phyloP scores from a whole-genome alignment of 2,329 filamentous ascomycete genomes.

The Akanthomyces lecanii region DNA sequence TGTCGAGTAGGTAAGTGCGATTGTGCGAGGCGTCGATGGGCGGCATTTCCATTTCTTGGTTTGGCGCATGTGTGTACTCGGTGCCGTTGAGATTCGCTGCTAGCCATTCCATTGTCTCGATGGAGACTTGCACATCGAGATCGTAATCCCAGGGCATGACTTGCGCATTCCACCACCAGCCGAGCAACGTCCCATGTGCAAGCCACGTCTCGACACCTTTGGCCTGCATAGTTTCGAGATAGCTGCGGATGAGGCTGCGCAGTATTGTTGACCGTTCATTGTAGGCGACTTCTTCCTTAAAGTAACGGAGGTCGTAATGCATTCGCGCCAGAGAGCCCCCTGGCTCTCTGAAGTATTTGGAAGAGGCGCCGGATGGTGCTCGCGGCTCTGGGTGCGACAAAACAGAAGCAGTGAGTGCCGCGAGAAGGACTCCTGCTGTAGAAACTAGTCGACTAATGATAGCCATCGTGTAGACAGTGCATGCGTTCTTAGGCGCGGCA shows the following conservation, averaged over 20 bases:
- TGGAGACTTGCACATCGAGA: conserved; percentile 74
- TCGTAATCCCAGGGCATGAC: conserved; percentile 84
- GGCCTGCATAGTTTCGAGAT: conserved; percentile 62
- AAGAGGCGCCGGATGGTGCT: conserved; percentile 6
- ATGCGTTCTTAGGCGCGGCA: no score
- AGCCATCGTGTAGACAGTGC: background rate
- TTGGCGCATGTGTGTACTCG: conserved; percentile 37
- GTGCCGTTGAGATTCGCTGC: conserved; percentile 66
- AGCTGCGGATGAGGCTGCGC: conserved; percentile 67
- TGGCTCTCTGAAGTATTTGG: conserved; percentile 64
- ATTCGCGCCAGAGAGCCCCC: conserved; percentile 55
- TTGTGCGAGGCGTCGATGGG: conserved; percentile 17
- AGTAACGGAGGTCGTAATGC: conserved; percentile 74
- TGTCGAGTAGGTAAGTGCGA: conserved; percentile 64
- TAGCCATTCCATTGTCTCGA: conserved; percentile 61
- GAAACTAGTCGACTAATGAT: background rate
- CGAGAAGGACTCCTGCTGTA: background rate
- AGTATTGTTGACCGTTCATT: conserved; percentile 63
- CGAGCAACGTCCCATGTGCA: conserved; percentile 76
- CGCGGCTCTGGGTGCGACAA: background rate
- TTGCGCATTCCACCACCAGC: conserved; percentile 83
- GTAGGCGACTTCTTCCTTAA: conserved; percentile 58
- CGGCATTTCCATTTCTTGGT: no score
- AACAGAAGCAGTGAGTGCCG: background rate
- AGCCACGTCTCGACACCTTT: conserved; percentile 77